A percentile compares a stretch with the other conserved stretches of the same genome.
phyloP scores from a whole-genome alignment of 345 rosid genomes.

The Ricinus communis region DNA sequence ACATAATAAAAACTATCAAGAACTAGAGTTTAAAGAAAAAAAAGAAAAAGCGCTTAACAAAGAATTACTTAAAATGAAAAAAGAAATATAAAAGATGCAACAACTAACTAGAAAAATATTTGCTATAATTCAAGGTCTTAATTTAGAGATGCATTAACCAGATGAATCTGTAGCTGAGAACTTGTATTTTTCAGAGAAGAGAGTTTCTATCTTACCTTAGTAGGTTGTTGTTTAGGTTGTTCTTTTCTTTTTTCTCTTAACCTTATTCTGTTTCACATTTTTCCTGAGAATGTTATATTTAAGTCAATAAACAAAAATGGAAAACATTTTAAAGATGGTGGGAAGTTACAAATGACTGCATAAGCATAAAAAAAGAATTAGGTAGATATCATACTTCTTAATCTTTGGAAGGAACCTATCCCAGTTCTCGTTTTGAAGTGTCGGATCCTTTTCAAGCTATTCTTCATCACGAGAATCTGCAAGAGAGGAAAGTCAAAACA shows the following conservation, averaged over 20 bases:
- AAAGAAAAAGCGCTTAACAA: too few species aligned
- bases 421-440: conserved; percentile 76
- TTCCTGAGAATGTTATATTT: conserved; percentile 50
- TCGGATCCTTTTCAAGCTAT: conserved; percentile 75
- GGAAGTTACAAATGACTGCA: too few species aligned
- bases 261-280: conserved; percentile 75
- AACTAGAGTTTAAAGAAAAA: too few species aligned
- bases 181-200: background rate
- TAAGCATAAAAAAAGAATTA: too few species aligned
- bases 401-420: conserved; percentile 83
- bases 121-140: too few species aligned
- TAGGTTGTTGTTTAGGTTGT: conserved; percentile 81
- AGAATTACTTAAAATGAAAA: too few species aligned
- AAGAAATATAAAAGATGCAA: too few species aligned
- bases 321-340: too few species aligned
- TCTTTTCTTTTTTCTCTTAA: conserved; percentile 71
- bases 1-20: too few species aligned
- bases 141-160: too few species aligned
- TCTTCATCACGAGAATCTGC: conserved; percentile 67
- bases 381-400: conserved; percentile 55
- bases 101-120: too few species aligned
- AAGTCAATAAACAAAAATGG: background rate
- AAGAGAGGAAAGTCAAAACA: conserved; percentile 4
- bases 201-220: conserved; percentile 56
- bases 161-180: too few species aligned